Conservation (phyloP, 306 rosid species). For the Neltuma alba region DNA sequence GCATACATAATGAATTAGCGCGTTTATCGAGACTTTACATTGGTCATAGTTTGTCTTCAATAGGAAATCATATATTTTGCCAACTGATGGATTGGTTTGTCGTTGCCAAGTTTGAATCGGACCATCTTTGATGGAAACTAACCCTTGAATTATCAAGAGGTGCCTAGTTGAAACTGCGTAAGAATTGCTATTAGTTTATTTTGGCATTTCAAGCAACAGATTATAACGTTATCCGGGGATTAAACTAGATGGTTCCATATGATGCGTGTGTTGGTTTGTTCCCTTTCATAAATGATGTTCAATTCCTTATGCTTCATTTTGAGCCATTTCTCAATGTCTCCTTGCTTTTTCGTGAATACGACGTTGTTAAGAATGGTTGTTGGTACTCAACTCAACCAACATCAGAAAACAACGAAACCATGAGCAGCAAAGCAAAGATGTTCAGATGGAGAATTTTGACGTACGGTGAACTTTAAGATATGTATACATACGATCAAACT, state of each 20-base stretch:
- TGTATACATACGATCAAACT: background rate
- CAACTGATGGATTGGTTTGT: conserved; percentile 9
- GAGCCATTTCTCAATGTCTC: background rate
- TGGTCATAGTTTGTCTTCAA: conserved; percentile 15
- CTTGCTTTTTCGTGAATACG: background rate
- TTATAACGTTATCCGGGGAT: background rate
- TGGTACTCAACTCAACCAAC: conserved; percentile 2
- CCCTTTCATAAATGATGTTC: background rate
- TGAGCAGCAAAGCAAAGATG: conserved; percentile 23
- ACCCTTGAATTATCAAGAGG: background rate
- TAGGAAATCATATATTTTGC: conserved; percentile 12
- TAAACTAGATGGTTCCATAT: background rate
- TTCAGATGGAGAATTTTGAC: conserved; percentile 26
- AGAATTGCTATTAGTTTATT: background rate
- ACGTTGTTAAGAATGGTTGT: conserved; percentile 9
- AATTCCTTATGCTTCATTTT: background rate
- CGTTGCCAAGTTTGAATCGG: conserved; percentile 33
- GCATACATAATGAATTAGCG: background rate
- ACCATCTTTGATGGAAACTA: conserved; percentile 27
- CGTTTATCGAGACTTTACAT: conserved; percentile 13
- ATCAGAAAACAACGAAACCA: background rate
- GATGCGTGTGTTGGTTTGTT: background rate
- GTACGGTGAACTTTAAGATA: conserved; percentile 37
- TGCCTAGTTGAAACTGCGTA: conserved; percentile 14
- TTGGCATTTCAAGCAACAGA: conserved; percentile 15